Evolutionary conservation across 305 asterid genomes (phyloP), one percentile per base, ranked within the genome.

Genomic region (Lippia alba): DNA sequence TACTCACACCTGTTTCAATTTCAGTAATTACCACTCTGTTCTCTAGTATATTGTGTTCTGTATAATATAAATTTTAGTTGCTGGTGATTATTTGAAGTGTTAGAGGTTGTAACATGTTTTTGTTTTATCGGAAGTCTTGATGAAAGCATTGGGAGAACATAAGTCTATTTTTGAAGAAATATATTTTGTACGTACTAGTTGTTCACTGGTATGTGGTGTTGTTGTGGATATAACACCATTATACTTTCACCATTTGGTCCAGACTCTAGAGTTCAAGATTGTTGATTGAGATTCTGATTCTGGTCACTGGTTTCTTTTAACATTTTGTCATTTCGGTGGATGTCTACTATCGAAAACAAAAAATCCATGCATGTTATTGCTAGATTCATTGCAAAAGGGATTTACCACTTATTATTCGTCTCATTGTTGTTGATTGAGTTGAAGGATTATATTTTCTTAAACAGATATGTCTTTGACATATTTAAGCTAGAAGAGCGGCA

Each of bases 291-390:
- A 8, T 34, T 76, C 56, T 73, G 71, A 53, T 64, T 77, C 82
- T 82, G 53, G 76, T 36, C 85, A 81, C 69, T 81, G 85, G 85
- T 74, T 61, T 74, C 85, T 81, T 46, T 74, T 81, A 30, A 81
- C 78, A 70, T 64, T 77, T 51, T 81, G 85, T 54, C 73, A 81
- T 69, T 74, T 81, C 20, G 80, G 78, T 61, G 80, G 70, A 70
- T 48, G 61, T 56, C 74, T 57, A 58, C 58, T 20, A n/a, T 69
- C 80, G 10, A 58, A 67, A 33, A 58, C 40, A 12, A 32, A 64
- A 15, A 58, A 40, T 8, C 82, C 70, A n/a, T 81, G 85, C 72
- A 77, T 81, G 74, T 46, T 81, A 71, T 64, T 81, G 76, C 70
- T 81, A 8, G 85, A 81, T 71, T 81, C 85, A 46, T 44, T 81